These are phyloP conservation scores for Epichloe bromicola DNA, from an alignment of 2,329 filamentous ascomycete species.

Conservation along the genomic window DNA sequence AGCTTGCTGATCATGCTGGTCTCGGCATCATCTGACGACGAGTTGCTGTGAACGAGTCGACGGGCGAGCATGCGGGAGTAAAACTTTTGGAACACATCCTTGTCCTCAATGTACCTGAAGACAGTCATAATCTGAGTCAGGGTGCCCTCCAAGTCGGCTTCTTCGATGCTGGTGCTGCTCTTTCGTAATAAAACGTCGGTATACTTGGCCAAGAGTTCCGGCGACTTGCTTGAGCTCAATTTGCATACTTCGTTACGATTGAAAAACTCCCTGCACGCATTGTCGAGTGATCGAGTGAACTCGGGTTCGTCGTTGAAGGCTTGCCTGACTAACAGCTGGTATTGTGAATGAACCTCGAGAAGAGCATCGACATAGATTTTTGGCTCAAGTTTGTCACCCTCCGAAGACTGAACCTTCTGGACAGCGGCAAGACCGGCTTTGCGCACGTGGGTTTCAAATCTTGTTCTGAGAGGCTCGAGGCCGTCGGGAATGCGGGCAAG, in stretches of 20 bases:
- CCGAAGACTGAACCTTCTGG: constrained; percentile 74
- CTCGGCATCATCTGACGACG: constrained; percentile 92
- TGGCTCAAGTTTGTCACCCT: constrained; percentile 82
- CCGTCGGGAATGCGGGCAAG: constrained; percentile 83
- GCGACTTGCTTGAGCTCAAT: constrained; percentile 82
- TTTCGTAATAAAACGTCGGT: constrained; percentile 87
- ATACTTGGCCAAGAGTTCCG: constrained; percentile 90
- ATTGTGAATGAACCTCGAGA: constrained; percentile 87
- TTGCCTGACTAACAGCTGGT: constrained; percentile 78
- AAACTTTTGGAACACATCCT: constrained; percentile 99
- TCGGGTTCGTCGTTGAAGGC: constrained; percentile 94
- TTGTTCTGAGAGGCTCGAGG: constrained; percentile 71
- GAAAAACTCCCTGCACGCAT: constrained; percentile 94
- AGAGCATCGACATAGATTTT: constrained; percentile 95
- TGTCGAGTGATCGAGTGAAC: constrained; percentile 90
- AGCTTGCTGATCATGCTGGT: constrained; percentile 99
- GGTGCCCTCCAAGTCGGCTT: constrained; percentile 82
- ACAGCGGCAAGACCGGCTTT: constrained; percentile 81
- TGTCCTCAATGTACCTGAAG: constrained; percentile 99
- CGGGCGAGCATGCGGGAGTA: constrained; percentile 95
- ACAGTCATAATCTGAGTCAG: constrained; percentile 95
- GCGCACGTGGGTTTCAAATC: constrained; percentile 85
- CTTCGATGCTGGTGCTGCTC: constrained; percentile 82
- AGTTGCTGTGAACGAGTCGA: constrained; percentile 86
- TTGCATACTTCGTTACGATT: constrained; percentile 97